Percentiles rank a stretch among this genome's conserved stretches.
phyloP scores from a whole-genome alignment of 169 alveolate species.

The Eimeria praecox region DNA sequence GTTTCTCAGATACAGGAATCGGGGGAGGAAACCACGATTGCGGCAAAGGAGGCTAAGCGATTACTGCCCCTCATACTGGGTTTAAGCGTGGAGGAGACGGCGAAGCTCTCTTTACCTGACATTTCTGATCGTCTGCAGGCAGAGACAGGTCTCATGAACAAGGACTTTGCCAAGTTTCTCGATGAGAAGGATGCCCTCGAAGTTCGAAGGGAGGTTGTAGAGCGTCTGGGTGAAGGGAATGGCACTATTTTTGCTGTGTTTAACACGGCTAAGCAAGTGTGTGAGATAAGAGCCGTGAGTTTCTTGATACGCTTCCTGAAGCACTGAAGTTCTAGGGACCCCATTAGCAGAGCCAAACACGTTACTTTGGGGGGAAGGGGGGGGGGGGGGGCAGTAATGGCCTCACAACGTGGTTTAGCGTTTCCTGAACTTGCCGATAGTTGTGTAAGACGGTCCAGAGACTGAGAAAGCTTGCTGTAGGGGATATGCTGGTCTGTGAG shows the following conservation, averaged over 20 bases:
- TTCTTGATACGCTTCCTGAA: not conserved
- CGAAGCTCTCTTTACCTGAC: slow-evolving; percentile 11
- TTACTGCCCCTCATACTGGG: slow-evolving; percentile 6
- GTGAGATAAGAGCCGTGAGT: slow-evolving; percentile 72
- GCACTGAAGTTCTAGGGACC: not conserved
- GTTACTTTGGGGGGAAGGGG: not conserved
- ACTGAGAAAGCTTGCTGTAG: not conserved
- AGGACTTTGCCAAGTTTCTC: not conserved
- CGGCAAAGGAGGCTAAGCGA: slow-evolving; percentile 4
- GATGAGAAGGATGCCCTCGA: slow-evolving; percentile 16
- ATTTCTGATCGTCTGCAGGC: not conserved
- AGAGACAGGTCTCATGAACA: not conserved
- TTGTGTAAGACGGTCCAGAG: not conserved
- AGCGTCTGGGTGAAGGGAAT: slow-evolving; percentile 58
- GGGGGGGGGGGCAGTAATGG: no score
- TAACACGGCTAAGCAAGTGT: slow-evolving; percentile 27
- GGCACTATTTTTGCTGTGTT: slow-evolving; percentile 60
- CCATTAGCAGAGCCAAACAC: not conserved
- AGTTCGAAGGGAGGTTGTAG: slow-evolving; percentile 34
- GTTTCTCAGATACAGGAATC: slow-evolving; percentile 11
- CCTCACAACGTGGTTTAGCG: not conserved
- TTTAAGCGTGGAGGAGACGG: not conserved
- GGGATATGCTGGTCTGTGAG: not conserved
- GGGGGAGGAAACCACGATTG: not conserved
- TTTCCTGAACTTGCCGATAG: not conserved